phyloP scores from a whole-genome alignment of 75 land plant genomes.

The Sequoiadendron giganteum region DNA sequence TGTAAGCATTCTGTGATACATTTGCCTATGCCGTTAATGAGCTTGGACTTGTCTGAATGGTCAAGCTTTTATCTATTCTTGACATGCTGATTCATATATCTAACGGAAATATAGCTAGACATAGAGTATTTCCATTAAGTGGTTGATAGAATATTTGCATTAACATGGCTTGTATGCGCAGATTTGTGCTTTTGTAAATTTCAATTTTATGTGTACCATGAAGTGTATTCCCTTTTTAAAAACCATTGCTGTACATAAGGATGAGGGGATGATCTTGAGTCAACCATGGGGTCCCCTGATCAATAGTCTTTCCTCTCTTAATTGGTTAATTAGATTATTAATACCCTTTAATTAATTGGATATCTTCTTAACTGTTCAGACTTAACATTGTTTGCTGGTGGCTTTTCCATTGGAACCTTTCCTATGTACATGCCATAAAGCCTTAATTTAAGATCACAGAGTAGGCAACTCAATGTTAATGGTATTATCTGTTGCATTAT shows the following conservation, averaged over 20 bases:
- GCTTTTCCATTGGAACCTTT: too few species aligned
- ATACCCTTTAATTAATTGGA: too few species aligned
- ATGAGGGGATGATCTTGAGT: too few species aligned
- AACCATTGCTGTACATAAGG: not conserved
- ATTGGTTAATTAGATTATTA: too few species aligned
- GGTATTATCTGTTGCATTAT: too few species aligned
- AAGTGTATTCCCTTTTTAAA: not conserved
- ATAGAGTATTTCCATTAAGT: not conserved
- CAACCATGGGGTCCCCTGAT: too few species aligned
- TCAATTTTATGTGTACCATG: not conserved
- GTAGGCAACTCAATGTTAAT: too few species aligned
- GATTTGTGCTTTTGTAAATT: not conserved
- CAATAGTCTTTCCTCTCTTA: too few species aligned
- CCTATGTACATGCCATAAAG: too few species aligned
- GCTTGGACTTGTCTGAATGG: not conserved
- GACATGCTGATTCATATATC: not conserved
- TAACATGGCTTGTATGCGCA: not conserved
- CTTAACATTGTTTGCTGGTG: too few species aligned
- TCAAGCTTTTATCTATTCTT: not conserved
- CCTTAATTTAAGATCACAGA: too few species aligned
- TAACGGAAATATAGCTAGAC: not conserved
- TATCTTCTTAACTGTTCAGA: too few species aligned
- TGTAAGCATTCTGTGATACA: not conserved
- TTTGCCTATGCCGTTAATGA: not conserved
- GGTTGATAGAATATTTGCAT: not conserved